A percentile compares a stretch with the other conserved stretches of the same genome.
Conservation (phyloP, 2,329 filamentous ascomycete species). For the Penicillium sp. region DNA sequence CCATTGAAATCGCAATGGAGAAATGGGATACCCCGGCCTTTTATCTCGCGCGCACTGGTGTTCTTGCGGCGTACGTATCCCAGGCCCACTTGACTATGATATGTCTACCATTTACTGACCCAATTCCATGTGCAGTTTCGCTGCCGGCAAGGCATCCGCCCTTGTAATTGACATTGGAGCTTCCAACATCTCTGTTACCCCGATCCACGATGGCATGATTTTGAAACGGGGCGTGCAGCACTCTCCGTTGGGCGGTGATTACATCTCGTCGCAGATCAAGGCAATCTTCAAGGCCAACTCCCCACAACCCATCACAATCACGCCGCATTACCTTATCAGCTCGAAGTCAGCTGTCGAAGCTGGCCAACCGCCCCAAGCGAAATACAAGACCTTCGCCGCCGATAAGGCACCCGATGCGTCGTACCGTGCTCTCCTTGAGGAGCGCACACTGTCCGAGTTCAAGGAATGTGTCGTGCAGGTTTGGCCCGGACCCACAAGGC, state of each 20-base stretch:
- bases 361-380: constrained; percentile 72
- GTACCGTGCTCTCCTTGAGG: constrained; percentile 82
- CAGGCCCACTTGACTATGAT: not conserved
- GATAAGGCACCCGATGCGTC: constrained; percentile 60
- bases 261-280: constrained; percentile 84
- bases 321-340: constrained; percentile 83
- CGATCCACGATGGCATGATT: constrained; percentile 91
- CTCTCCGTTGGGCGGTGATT: constrained; percentile 82
- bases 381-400: constrained; percentile 66
- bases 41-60: constrained; percentile 84
- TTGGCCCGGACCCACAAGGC: constrained; percentile 76
- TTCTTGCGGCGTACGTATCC: constrained; percentile 68
- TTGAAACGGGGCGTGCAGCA: constrained; percentile 85
- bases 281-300: constrained; percentile 68
- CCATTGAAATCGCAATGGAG: constrained; percentile 95
- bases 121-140: constrained; percentile 56
- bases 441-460: constrained; percentile 90
- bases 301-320: constrained; percentile 68
- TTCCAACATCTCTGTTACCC: constrained; percentile 81
- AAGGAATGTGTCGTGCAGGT: constrained; percentile 96
- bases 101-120: constrained; percentile 6
- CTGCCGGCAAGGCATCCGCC: constrained; percentile 87
- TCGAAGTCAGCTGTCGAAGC: constrained; percentile 88
- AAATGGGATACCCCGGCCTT: constrained; percentile 94
- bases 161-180: constrained; percentile 91